Percentiles rank a stretch among this genome's conserved stretches.
These are phyloP conservation scores for Trichoderma gracile DNA, from an alignment of 2,329 filamentous ascomycete genomes.

Conservation along the genomic window DNA sequence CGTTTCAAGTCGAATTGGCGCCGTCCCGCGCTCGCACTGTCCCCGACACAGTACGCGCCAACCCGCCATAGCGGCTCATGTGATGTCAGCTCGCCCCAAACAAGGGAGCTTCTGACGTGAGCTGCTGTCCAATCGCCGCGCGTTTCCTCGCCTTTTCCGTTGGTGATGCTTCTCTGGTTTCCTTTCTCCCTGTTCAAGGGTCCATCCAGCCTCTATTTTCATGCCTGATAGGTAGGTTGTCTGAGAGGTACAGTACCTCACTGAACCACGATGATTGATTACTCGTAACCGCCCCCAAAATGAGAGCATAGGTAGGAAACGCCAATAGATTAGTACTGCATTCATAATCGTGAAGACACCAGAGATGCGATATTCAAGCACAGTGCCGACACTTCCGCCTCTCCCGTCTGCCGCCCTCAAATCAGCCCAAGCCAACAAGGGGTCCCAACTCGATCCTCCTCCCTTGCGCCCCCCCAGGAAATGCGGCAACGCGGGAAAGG, in stretches of 20 bases:
- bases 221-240: too few relatives aligned
- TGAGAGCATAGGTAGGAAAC: too few relatives aligned
- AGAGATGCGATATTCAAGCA: background rate
- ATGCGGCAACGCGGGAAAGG: background rate
- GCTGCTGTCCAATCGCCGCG: conserved; percentile 16
- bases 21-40: background rate
- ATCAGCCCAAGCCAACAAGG: background rate
- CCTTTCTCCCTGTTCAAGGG: too few relatives aligned
- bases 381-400: conserved; percentile 7
- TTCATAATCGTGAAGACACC: too few relatives aligned
- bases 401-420: background rate
- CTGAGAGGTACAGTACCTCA: too few relatives aligned
- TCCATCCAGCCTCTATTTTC: too few relatives aligned
- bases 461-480: background rate
- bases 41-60: background rate
- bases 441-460: background rate
- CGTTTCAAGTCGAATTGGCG: background rate
- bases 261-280: too few relatives aligned
- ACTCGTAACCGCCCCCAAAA: background rate
- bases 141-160: background rate
- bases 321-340: too few relatives aligned
- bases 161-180: background rate
- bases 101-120: conserved; percentile 6
- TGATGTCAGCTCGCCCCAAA: conserved; percentile 17
- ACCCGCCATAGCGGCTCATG: conserved; percentile 7